Percentiles rank a stretch among this genome's conserved stretches.
Conservation (phyloP, 352 stramenopile species). For the Phytophthora constricta region DNA sequence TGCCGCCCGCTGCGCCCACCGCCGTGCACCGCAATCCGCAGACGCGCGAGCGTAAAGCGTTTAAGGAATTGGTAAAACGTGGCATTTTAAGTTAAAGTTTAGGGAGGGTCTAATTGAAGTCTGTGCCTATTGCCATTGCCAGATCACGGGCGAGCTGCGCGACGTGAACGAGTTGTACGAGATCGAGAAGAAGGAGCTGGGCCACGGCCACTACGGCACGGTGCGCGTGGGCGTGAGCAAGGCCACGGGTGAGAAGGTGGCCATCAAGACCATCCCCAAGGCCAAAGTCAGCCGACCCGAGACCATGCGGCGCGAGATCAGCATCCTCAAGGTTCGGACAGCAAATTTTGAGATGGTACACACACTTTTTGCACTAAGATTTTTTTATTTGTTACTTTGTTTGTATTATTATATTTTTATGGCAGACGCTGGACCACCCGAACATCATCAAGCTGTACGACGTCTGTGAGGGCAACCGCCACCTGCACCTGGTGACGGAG, state of each 20-base stretch:
- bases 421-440: conserved; percentile 90
- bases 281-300: conserved; percentile 93
- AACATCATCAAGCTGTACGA: conserved; percentile 99
- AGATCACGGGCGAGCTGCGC: conserved; percentile 86
- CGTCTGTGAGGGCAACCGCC: conserved; percentile 97
- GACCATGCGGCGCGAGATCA: conserved; percentile 94
- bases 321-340: conserved; percentile 79
- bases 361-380: too few species aligned
- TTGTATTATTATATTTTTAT: conserved; percentile 7
- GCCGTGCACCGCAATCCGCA: conserved; percentile 46
- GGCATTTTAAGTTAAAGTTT: conserved; percentile 3
- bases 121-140: background rate
- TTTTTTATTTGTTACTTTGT: background rate
- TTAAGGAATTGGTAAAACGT: conserved; percentile 73
- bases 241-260: conserved; percentile 93
- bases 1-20: conserved; percentile 27
- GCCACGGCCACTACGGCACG: conserved; percentile 96
- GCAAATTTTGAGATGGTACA: conserved; percentile 3
- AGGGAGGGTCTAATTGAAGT: background rate
- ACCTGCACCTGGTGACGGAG: conserved; percentile 98
- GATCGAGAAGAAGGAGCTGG: conserved; percentile 90
- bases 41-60: conserved; percentile 61
- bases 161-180: conserved; percentile 89
- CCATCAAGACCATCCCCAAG: conserved; percentile 99
- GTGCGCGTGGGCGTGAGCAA: conserved; percentile 96